Percentiles rank a stretch among this genome's conserved stretches.
Conservation (phyloP, 257 asterid genomes). For the Linaria vulgaris region DNA sequence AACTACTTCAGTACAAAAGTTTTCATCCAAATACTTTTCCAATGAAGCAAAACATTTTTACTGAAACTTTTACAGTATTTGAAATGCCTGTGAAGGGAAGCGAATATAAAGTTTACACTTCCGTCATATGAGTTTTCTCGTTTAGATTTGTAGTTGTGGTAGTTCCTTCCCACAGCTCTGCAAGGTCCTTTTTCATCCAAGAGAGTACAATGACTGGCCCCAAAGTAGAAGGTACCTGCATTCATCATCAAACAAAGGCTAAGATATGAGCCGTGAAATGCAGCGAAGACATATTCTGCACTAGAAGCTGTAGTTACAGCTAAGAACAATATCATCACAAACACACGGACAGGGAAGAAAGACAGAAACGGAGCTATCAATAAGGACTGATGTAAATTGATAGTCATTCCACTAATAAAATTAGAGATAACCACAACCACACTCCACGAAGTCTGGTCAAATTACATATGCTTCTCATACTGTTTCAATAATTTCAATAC, state of each 20-base stretch:
- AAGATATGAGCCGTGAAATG: not conserved
- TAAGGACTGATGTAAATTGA: not conserved
- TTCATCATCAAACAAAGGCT: slow-evolving; percentile 17
- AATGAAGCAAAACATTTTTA: slow-evolving; percentile 6
- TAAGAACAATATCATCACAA: too few species aligned
- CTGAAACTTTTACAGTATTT: slow-evolving; percentile 5
- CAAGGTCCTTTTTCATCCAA: slow-evolving; percentile 79
- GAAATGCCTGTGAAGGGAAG: not conserved
- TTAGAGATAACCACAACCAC: too few species aligned
- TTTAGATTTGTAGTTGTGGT: slow-evolving; percentile 31
- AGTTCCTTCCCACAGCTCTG: slow-evolving; percentile 88
- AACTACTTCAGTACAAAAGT: not conserved
- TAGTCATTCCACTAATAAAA: too few species aligned
- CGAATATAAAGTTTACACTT: slow-evolving; percentile 32
- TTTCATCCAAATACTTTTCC: not conserved
- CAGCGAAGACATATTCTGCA: not conserved
- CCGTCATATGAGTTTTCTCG: slow-evolving; percentile 60
- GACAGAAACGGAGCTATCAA: not conserved
- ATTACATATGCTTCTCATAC: too few species aligned
- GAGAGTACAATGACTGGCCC: slow-evolving; percentile 76
- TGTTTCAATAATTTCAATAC: too few species aligned
- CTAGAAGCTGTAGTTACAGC: too few species aligned
- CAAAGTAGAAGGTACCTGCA: slow-evolving; percentile 84
- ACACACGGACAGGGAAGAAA: not conserved
- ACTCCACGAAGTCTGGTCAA: too few species aligned